Conservation (phyloP, 179 eudicot species). For the Gypsophila paniculata region DNA sequence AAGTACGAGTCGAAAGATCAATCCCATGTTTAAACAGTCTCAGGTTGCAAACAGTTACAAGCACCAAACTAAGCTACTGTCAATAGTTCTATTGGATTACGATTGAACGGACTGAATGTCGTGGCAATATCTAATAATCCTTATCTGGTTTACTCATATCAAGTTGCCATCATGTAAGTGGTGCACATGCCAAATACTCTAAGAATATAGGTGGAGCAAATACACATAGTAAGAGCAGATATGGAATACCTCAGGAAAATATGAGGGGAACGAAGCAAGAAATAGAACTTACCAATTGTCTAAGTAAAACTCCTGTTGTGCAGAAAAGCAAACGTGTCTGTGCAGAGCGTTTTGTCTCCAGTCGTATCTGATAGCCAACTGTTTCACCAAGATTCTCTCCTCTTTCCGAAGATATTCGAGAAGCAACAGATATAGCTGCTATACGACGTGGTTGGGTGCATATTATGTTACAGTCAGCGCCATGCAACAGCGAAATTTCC, state of each 20-base stretch:
- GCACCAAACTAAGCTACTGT: not conserved
- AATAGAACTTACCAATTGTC: slow-evolving; percentile 61
- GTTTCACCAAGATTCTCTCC: slow-evolving; percentile 87
- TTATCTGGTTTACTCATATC: no score
- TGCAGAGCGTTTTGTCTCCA: slow-evolving; percentile 77
- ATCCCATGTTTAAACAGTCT: no score
- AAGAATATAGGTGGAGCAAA: not conserved
- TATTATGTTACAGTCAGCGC: slow-evolving; percentile 76
- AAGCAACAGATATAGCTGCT: slow-evolving; percentile 94
- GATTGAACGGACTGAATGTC: not conserved
- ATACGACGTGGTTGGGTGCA: slow-evolving; percentile 99
- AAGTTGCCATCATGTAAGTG: not conserved
- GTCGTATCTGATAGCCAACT: slow-evolving; percentile 92
- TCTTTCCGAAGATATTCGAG: slow-evolving; percentile 87
- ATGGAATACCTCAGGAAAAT: not conserved
- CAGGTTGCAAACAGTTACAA: not conserved
- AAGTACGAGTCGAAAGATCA: slow-evolving; percentile 8
- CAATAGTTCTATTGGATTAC: not conserved
- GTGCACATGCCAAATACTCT: not conserved
- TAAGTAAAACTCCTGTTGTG: slow-evolving; percentile 88
- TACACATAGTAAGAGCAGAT: not conserved
- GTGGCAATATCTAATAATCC: not conserved
- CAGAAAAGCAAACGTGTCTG: slow-evolving; percentile 81
- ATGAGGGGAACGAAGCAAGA: not conserved
- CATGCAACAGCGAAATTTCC: slow-evolving; percentile 71